Evolutionary conservation across 192 early-diverging fungal species (phyloP).

Genomic region (Backusella macrospora): DNA sequence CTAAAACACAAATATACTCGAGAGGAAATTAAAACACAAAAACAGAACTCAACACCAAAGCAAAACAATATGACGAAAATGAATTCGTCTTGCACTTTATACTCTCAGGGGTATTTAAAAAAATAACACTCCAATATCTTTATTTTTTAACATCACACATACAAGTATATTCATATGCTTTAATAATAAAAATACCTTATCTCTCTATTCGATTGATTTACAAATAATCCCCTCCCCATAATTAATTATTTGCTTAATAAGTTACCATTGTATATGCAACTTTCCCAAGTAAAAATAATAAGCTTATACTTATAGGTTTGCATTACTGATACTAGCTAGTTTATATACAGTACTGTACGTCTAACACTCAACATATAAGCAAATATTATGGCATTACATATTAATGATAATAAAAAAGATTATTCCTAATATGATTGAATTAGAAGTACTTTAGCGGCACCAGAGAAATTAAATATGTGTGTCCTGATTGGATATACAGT

Average conservation of each 20-base stretch:
- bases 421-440: background rate
- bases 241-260: no score
- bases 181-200: background rate
- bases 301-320: no score
- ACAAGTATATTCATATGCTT: background rate
- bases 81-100: background rate
- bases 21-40: constrained; percentile 4
- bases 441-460: background rate
- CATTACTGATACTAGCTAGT: no score
- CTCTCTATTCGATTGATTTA: no score
- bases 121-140: constrained; percentile 5
- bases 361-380: background rate
- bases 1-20: constrained; percentile 7
- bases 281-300: no score
- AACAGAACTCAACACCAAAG: background rate
- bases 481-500: background rate
- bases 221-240: no score
- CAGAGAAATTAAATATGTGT: background rate
- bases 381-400: background rate
- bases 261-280: no score
- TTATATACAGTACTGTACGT: no score
- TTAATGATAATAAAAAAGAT: background rate
- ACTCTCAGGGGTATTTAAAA: constrained; percentile 1
- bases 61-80: background rate
- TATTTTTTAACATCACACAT: constrained; percentile 4